Evolutionary conservation across 2,329 filamentous ascomycete genomes (phyloP), one percentile per base, ranked within the genome.

Genomic region (Colletotrichum sp.): DNA sequence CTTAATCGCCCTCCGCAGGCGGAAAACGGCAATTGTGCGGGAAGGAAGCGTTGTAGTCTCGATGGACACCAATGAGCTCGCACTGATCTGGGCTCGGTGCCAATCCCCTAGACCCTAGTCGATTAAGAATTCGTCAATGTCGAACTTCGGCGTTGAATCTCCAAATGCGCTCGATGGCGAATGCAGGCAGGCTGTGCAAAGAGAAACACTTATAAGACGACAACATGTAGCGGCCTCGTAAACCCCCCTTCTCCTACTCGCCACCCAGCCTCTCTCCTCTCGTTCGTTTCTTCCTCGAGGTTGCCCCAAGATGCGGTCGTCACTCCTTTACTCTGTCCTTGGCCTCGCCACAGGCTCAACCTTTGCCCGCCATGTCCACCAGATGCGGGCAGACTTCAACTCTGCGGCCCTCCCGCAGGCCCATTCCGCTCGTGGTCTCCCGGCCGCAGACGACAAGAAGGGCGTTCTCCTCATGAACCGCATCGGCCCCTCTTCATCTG

Each of bases 381-480:
- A 74, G 44, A 69, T 71, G 59, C 72, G 67, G 13, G 32, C 60
- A 57, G 72, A 66, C 48, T 71, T 71, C 34, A 39, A 69, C 57
- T 15, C n/a, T 48, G 34, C 64, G 11, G 25, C n/a, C 60, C 67
- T 74, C 22, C 48, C 72, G 16, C 59, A 71, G 34, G 59, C 48
- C 59, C 72, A 71, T 44, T 71, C 72, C n/a, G 72, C 66, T 44
- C 59, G 67, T 11, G 72, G 72, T 11, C 67, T 74, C 13, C 72
- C 67, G 8, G 72, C 72, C 27, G 72, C 72, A 3, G 72, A 74
- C n/a, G 60, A 66, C 30, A 73, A 73, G 65, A 73, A 73, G 66
- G 71, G 71, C 3, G 66, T 73, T 25, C 71, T 73, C 30, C 66
- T 73, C 15, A 73, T 73, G 71, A 73, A 73, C 65, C 71, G 65